Conservation (phyloP, 2,329 filamentous ascomycete species). For the Colletotrichum coccodes region DNA sequence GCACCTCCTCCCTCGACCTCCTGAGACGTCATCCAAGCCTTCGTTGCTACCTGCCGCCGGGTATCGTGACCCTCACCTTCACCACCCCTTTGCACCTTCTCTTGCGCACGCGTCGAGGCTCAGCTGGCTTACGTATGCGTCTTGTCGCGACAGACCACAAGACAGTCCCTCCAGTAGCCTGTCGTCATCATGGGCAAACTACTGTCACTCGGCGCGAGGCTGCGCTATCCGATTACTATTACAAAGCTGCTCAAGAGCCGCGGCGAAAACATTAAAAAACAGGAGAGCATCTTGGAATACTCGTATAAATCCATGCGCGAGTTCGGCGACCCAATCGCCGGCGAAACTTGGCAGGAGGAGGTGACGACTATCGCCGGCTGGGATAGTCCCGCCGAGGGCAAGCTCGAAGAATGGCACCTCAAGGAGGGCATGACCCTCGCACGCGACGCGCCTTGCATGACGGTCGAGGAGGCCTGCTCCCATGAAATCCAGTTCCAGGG, state of each 20-base stretch:
- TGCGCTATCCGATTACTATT: slow-evolving; percentile 95
- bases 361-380: slow-evolving; percentile 80
- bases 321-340: slow-evolving; percentile 72
- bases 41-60: not conserved
- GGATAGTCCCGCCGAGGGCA: slow-evolving; percentile 86
- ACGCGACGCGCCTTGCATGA: slow-evolving; percentile 68
- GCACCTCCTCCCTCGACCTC: not conserved
- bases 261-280: slow-evolving; percentile 79
- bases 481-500: slow-evolving; percentile 93
- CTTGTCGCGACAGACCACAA: slow-evolving; percentile 9
- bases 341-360: slow-evolving; percentile 72
- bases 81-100: not conserved
- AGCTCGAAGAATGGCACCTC: slow-evolving; percentile 80
- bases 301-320: slow-evolving; percentile 83
- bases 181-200: slow-evolving; percentile 53
- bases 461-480: slow-evolving; percentile 89
- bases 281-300: slow-evolving; percentile 87
- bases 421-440: slow-evolving; percentile 72
- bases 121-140: slow-evolving; percentile 5
- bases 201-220: slow-evolving; percentile 66
- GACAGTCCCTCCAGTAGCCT: slow-evolving; percentile 11
- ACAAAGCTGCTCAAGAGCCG: slow-evolving; percentile 82
- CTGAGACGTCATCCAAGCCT: not conserved
- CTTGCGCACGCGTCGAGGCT: not conserved
- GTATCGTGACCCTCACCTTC: no score